Base-by-base conservation (phyloP, 768 basidiomycete genomes). In the Gautieria morchelliformis region DNA sequence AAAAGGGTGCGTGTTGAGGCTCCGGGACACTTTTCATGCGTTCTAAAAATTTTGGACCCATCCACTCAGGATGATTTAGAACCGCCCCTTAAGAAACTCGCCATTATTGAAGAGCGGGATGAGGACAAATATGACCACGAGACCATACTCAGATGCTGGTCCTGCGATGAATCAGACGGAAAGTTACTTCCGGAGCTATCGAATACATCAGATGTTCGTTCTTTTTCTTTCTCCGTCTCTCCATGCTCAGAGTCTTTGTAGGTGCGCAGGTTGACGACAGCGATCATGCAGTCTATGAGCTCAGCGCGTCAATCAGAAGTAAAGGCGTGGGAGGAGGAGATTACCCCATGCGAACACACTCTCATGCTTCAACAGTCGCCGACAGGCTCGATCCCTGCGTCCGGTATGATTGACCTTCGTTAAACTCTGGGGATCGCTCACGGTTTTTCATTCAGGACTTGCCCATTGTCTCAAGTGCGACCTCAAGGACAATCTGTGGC, bases 271-370 rank as follows among this genome's bases (percentile, higher is more conserved):
- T 71, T 93, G 10, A 73, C 81, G 4, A 78, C 84, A 20, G 82
- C 79, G 0, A 75, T 95, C 56, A 85, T 96, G 82, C 73, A 77
- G 1, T 84, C 93, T 1, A 74, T 91, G 63, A 92, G 93, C 0
- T 94, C 92, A 1, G 87, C 91, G 0, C 89, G 93, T 49, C 88
- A 95, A 66, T 91, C 88, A 0, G 93, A 97, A 65, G 87, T 99
- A 49, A 87, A 96, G 70, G 88, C 96, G 6, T 99, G 96, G 96
- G 93, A 98, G 68, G 94, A 97, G 69, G 95, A 97, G 62, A 85
- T 96, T 42, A 65, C 74, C 0, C 71, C 91, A 7, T 99, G 96
- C 75, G 85, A 91, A 65, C 96, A 99, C 61, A 78, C 83, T 8
- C 68, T 80, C 11, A 74, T 75, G 11, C 69, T 87, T 4, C 68